Evolutionary conservation across 2,329 filamentous ascomycete species (phyloP).

Genomic region (Teratosphaeria viscida): DNA sequence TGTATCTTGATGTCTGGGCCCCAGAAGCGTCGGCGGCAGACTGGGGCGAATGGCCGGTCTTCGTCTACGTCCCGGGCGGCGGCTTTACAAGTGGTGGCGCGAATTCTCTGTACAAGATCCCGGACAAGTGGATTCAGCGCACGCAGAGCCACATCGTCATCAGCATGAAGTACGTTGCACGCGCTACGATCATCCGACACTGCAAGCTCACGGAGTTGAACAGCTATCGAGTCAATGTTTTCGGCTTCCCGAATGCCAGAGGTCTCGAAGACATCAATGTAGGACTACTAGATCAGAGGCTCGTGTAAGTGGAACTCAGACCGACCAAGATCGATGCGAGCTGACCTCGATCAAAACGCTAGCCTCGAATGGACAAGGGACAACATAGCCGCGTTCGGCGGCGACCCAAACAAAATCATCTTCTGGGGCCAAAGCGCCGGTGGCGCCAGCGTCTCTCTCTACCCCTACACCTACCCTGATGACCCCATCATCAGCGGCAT

Average conservation of each 20-base stretch:
- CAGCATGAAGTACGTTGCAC: slow-evolving; percentile 19
- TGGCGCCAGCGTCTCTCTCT: slow-evolving; percentile 23
- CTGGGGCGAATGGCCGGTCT: slow-evolving; percentile 1
- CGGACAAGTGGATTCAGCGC: background rate
- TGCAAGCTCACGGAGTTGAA: background rate
- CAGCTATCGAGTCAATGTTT: slow-evolving; percentile 35
- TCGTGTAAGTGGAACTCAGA: slow-evolving; percentile 20
- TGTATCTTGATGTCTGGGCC: slow-evolving; percentile 5
- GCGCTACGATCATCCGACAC: background rate
- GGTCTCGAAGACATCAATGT: slow-evolving; percentile 32
- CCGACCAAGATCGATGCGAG: background rate
- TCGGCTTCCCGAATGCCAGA: slow-evolving; percentile 31
- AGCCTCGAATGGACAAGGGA: slow-evolving; percentile 31
- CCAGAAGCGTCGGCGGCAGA: background rate
- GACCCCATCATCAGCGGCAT: slow-evolving; percentile 30
- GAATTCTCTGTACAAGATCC: slow-evolving; percentile 1
- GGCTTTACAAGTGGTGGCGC: slow-evolving; percentile 1
- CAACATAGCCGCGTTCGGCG: slow-evolving; percentile 26
- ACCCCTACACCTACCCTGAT: slow-evolving; percentile 24
- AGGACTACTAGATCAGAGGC: slow-evolving; percentile 44
- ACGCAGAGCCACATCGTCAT: slow-evolving; percentile 30
- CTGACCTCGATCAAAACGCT: background rate
- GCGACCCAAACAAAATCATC: slow-evolving; percentile 26
- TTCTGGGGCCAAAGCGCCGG: slow-evolving; percentile 29
- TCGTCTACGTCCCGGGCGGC: slow-evolving; percentile 7